Conservation (phyloP, 495 filamentous ascomycete species). For the Penicillium canariense region DNA sequence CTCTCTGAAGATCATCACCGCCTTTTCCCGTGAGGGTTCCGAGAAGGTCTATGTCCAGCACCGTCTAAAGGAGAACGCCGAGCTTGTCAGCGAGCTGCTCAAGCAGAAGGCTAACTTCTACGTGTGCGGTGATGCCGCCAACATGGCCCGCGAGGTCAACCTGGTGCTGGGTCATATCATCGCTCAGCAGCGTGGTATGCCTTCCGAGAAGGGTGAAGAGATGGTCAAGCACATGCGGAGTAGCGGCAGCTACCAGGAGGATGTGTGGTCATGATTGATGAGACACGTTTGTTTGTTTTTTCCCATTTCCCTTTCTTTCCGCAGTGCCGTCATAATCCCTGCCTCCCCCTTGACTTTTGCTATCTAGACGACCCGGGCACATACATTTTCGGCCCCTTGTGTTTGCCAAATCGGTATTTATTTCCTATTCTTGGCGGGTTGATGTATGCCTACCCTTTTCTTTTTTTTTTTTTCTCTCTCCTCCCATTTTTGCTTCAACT, state of each 20-base stretch:
- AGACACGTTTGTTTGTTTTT: conserved; percentile 3
- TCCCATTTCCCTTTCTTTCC: conserved; percentile 3
- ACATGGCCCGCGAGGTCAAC: conserved; percentile 98
- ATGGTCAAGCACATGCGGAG: conserved; percentile 94
- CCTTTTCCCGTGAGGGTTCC: conserved; percentile 79
- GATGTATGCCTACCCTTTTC: background rate
- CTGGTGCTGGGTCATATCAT: conserved; percentile 79
- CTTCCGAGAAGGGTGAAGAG: conserved; percentile 85
- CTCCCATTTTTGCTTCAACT: background rate
- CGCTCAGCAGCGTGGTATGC: conserved; percentile 72
- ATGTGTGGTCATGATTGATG: conserved; percentile 77
- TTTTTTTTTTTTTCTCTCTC: background rate
- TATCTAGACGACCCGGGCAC: conserved; percentile 2
- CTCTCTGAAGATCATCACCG: conserved; percentile 81
- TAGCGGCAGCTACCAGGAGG: conserved; percentile 95
- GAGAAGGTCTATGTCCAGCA: conserved; percentile 98
- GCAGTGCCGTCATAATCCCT: background rate
- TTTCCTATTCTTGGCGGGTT: background rate
- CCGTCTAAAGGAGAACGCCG: conserved; percentile 74
- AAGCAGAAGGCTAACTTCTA: conserved; percentile 93
- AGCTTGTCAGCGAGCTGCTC: conserved; percentile 84
- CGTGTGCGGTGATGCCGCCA: conserved; percentile 95
- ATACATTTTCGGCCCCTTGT: background rate
- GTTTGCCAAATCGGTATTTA: background rate
- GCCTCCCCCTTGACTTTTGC: background rate